Base-by-base conservation (phyloP, 495 filamentous ascomycete species). In the Talaromyces trachyspermus region DNA sequence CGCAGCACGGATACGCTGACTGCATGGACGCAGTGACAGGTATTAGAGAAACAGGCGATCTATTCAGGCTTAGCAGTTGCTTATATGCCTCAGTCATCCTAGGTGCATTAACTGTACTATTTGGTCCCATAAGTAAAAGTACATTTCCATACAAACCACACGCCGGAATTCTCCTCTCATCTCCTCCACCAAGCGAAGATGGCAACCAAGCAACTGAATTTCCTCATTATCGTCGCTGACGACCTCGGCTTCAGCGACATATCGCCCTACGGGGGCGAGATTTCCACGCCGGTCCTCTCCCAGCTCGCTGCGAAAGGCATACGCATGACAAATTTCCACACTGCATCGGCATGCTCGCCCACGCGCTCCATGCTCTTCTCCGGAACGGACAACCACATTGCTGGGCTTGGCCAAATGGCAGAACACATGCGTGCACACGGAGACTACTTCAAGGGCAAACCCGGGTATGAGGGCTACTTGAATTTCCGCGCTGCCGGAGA, bases 391-490 rank as follows among this genome's bases (percentile, higher is more conserved):
- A 61, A 74, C 45, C 76, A 76, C 50, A 52, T 55, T 20, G 49
- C 56, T n/a, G 54, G 56, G 2, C 47, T 58, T 0, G 55, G 55
- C 4, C 33, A 49, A 22, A 33, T 60, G 33, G 44, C 49, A 3
- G 57, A 60, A 52, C 10, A 10, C 2, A 40, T 40, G 37, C 20
- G n/a, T 5, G n/a, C 2, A 9, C n/a, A 11, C 8, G 18, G 18
- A 2, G 37, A 40, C 2, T 23, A 32, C 9, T 48, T 46, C 24
- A 38, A 56, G 26, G 65, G 43, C n/a, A 71, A 69, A 59, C 72
- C 75, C 3, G 74, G 75, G 0, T 72, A 79, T 48, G 76, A 79
- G 56, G 75, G 75, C 0, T 80, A 77, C 48, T 58, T 80, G 8
- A 77, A 78, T 47, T 68, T 70, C 19, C 48, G 61, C 74, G 9